Conservation (phyloP, 768 basidiomycete genomes). For the Leucogyrophana mollusca region DNA sequence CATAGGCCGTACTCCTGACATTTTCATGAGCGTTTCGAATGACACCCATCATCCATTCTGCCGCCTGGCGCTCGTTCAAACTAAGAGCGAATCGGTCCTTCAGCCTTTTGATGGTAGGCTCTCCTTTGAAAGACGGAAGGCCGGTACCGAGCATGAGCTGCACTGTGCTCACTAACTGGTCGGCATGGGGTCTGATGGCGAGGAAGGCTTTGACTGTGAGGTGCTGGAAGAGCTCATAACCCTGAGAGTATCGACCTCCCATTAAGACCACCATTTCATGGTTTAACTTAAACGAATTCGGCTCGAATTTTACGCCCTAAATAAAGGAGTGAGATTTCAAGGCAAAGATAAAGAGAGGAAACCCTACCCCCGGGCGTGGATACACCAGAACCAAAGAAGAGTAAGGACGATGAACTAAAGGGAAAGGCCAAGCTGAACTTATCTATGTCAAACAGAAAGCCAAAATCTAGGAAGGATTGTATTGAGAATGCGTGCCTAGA, state of each 20-base stretch:
- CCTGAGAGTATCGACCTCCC: conserved; percentile 94
- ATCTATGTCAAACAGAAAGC: conserved; percentile 98
- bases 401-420: conserved; percentile 19
- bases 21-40: conserved; percentile 96
- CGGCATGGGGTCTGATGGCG: conserved; percentile 90
- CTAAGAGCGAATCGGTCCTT: conserved; percentile 83
- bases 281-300: conserved; percentile 95
- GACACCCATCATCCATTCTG: conserved; percentile 88
- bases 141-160: conserved; percentile 94
- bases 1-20: conserved; percentile 88
- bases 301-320: conserved; percentile 98
- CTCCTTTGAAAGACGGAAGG: conserved; percentile 96
- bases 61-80: conserved; percentile 85
- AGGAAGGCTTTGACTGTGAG: conserved; percentile 96
- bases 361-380: conserved; percentile 61
- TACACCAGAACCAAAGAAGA: conserved; percentile 17
- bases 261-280: conserved; percentile 98
- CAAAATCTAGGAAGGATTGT: conserved; percentile 65
- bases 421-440: conserved; percentile 42
- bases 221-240: conserved; percentile 91
- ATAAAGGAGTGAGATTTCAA: conserved; percentile 9
- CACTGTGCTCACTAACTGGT: conserved; percentile 85
- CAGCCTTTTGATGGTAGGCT: conserved; percentile 83
- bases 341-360: neutral
- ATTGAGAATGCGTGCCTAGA: neutral